Percentiles rank a stretch among this genome's conserved stretches.
These are phyloP conservation scores for Penicillium hordei DNA, from an alignment of 2,329 filamentous ascomycete genomes.

Conservation along the genomic window DNA sequence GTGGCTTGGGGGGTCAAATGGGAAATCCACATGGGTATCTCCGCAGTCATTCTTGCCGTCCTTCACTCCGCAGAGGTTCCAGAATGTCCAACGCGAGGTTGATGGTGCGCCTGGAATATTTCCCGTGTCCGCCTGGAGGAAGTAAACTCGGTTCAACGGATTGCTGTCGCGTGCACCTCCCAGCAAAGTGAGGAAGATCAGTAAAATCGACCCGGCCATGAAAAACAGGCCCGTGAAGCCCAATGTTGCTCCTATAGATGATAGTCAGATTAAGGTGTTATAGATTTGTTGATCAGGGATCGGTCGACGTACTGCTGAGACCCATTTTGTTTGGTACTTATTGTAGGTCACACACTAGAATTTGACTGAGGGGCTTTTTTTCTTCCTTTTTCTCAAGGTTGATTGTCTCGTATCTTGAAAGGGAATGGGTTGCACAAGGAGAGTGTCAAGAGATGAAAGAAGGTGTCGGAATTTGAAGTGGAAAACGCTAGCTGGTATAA, in stretches of 20 bases:
- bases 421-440: conserved; percentile 1
- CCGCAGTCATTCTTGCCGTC: conserved; percentile 64
- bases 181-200: conserved; percentile 67
- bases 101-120: conserved; percentile 68
- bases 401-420: neutral
- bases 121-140: conserved; percentile 75
- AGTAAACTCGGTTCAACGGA: conserved; percentile 75
- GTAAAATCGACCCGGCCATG: conserved; percentile 60
- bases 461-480: neutral
- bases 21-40: conserved; percentile 61
- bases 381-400: neutral
- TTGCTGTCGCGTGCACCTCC: conserved; percentile 56
- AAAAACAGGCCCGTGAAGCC: conserved; percentile 61
- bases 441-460: conserved; percentile 3
- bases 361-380: neutral
- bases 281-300: neutral
- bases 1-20: conserved; percentile 58
- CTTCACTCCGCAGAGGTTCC: conserved; percentile 71
- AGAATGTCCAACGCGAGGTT: conserved; percentile 83
- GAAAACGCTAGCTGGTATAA: conserved; percentile 5
- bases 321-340: conserved; percentile 22
- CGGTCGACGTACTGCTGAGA: conserved; percentile 34
- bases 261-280: conserved; percentile 10
- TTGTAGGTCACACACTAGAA: neutral
- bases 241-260: conserved; percentile 53